A percentile compares a stretch with the other conserved stretches of the same genome.
Evolutionary conservation across 805 yeast genomes (phyloP).

Genomic region (Ogataea trehaloabstinens): DNA sequence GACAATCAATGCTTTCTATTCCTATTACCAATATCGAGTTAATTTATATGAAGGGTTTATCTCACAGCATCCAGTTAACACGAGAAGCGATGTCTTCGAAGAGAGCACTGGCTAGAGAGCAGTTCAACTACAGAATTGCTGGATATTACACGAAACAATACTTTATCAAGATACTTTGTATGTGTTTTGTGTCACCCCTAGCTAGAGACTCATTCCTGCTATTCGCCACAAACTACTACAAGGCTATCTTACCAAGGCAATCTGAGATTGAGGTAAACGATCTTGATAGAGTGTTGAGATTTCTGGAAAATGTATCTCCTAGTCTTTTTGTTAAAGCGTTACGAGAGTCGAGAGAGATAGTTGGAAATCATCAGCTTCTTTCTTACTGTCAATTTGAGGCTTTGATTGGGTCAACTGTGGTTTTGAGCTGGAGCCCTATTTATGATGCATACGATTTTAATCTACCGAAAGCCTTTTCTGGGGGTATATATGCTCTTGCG

Average conservation of each 20-base stretch:
- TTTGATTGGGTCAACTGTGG: slow-evolving; percentile 11
- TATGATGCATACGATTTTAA: slow-evolving; percentile 12
- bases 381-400: slow-evolving; percentile 15
- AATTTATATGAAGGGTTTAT: slow-evolving; percentile 2
- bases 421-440: slow-evolving; percentile 10
- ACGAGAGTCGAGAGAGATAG: slow-evolving; percentile 6
- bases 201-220: slow-evolving; percentile 8
- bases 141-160: slow-evolving; percentile 7
- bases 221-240: slow-evolving; percentile 8
- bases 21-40: slow-evolving; percentile 9
- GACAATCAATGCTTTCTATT: slow-evolving; percentile 6
- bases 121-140: slow-evolving; percentile 7
- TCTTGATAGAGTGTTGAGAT: background rate
- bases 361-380: slow-evolving; percentile 7
- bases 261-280: slow-evolving; percentile 3
- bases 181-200: slow-evolving; percentile 9
- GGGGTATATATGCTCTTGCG: slow-evolving; percentile 21
- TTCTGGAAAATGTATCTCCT: slow-evolving; percentile 5
- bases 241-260: slow-evolving; percentile 5
- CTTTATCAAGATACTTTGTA: slow-evolving; percentile 4
- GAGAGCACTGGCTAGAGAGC: slow-evolving; percentile 8
- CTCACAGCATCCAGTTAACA: slow-evolving; percentile 2
- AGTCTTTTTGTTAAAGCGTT: slow-evolving; percentile 6
- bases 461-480: slow-evolving; percentile 10
- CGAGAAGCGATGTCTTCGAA: background rate